Evolutionary conservation across 208 protist genomes (phyloP).

Genomic region (Wallacemonas collosoma): DNA sequence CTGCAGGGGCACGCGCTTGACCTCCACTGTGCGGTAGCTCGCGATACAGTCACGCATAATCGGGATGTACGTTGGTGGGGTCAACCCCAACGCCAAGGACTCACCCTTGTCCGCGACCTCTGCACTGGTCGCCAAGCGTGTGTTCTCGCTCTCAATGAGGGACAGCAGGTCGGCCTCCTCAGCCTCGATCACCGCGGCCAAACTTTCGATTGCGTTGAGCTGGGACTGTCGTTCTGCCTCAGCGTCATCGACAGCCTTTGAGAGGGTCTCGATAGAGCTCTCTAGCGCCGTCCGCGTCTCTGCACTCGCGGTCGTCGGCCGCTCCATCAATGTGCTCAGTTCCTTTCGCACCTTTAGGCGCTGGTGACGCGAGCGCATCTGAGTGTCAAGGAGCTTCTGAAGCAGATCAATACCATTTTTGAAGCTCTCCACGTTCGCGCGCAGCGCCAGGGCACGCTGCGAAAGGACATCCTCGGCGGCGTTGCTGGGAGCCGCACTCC

Average conservation of each 20-base stretch:
- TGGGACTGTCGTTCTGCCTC: constrained; percentile 31
- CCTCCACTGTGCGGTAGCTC: constrained; percentile 64
- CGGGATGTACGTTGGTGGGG: constrained; percentile 31
- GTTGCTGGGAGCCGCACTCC: not conserved
- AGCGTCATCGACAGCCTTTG: constrained; percentile 27
- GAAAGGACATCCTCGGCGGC: constrained; percentile 33
- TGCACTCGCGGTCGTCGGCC: constrained; percentile 2
- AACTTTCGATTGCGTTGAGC: constrained; percentile 29
- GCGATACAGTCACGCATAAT: constrained; percentile 75
- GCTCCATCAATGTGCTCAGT: constrained; percentile 4
- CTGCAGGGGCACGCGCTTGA: constrained; percentile 51
- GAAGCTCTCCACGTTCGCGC: constrained; percentile 60
- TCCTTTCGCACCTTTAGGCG: constrained; percentile 41
- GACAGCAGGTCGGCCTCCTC: constrained; percentile 22
- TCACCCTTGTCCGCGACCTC: not conserved
- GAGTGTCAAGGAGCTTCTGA: constrained; percentile 56
- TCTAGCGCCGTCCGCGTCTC: constrained; percentile 24
- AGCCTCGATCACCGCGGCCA: constrained; percentile 20
- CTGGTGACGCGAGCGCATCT: constrained; percentile 60
- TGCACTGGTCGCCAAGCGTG: not conserved
- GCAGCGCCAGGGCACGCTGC: constrained; percentile 36
- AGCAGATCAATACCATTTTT: constrained; percentile 71
- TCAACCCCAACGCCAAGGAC: not conserved
- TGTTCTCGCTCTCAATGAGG: not conserved
- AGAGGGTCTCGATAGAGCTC: constrained; percentile 25